These are phyloP conservation scores for Cerioporus squamosus DNA, from an alignment of 1,284 basidiomycete genomes.

Conservation along the genomic window DNA sequence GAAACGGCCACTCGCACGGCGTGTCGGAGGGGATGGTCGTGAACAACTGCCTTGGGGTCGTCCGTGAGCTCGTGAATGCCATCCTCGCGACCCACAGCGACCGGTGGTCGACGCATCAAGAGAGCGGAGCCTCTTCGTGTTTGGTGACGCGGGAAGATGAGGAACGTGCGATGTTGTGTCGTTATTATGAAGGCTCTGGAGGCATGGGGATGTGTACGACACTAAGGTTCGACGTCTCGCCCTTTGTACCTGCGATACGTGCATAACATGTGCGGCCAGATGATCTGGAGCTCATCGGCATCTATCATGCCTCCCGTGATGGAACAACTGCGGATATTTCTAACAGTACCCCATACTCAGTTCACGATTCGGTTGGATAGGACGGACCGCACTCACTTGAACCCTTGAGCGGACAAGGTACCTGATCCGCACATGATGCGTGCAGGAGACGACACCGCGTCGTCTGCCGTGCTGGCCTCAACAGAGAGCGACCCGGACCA, in stretches of 20 bases:
- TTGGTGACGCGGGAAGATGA: no score
- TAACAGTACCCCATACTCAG: neutral
- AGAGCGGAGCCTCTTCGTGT: no score
- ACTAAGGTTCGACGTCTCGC: neutral
- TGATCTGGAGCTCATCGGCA: constrained; percentile 19
- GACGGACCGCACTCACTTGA: constrained; percentile 3
- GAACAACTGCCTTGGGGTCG: no score
- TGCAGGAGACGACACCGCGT: neutral
- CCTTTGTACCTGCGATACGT: constrained; percentile 18
- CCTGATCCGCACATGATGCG: constrained; percentile 7
- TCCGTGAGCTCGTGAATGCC: no score
- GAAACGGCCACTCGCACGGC: no score
- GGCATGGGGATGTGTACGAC: no score
- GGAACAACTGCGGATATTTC: constrained; percentile 6
- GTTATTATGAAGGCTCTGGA: no score
- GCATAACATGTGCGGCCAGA: constrained; percentile 18
- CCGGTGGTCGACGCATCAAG: no score
- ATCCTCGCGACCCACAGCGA: no score
- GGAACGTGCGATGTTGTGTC: neutral
- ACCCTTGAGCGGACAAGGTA: constrained; percentile 10
- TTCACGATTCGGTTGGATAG: neutral
- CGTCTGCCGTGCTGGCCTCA: neutral
- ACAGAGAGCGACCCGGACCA: constrained; percentile 1
- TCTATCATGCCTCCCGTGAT: constrained; percentile 13
- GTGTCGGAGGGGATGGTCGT: no score